Conservation (phyloP, 2,329 filamentous ascomycete species). For the Lecanicillium sp. region DNA sequence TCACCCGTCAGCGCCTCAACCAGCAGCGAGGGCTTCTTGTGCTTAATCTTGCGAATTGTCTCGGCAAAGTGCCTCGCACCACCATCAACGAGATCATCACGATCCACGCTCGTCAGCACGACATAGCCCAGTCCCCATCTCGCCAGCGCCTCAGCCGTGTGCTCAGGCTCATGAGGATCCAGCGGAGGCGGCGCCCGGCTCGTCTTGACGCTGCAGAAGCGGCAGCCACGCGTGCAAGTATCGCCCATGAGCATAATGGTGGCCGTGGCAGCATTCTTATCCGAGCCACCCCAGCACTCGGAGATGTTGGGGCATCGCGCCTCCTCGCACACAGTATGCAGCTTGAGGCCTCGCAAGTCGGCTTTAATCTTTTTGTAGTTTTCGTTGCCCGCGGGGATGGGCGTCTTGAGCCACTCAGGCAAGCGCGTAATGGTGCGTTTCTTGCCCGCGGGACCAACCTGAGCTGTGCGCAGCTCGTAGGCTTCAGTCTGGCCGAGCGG, state of each 20-base stretch:
- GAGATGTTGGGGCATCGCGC: conserved; percentile 95
- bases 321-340: conserved; percentile 97
- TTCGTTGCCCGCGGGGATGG: conserved; percentile 69
- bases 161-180: conserved; percentile 92
- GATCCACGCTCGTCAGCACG: conserved; percentile 86
- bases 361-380: conserved; percentile 95
- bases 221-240: conserved; percentile 90
- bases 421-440: conserved; percentile 63
- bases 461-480: conserved; percentile 52
- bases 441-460: conserved; percentile 55
- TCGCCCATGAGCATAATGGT: conserved; percentile 99
- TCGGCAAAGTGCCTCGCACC: conserved; percentile 87
- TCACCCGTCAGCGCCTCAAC: conserved; percentile 86
- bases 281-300: conserved; percentile 91
- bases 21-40: conserved; percentile 65
- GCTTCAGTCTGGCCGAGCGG: conserved; percentile 44
- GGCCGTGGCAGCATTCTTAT: conserved; percentile 84
- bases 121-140: conserved; percentile 95
- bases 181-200: conserved; percentile 65
- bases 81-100: conserved; percentile 84
- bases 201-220: conserved; percentile 97
- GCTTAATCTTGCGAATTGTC: conserved; percentile 90
- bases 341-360: conserved; percentile 77
- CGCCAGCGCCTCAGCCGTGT: conserved; percentile 86
- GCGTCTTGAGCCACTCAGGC: conserved; percentile 92